Conservation (phyloP, 148 eudicot genomes). For the Spergularia bocconei region DNA sequence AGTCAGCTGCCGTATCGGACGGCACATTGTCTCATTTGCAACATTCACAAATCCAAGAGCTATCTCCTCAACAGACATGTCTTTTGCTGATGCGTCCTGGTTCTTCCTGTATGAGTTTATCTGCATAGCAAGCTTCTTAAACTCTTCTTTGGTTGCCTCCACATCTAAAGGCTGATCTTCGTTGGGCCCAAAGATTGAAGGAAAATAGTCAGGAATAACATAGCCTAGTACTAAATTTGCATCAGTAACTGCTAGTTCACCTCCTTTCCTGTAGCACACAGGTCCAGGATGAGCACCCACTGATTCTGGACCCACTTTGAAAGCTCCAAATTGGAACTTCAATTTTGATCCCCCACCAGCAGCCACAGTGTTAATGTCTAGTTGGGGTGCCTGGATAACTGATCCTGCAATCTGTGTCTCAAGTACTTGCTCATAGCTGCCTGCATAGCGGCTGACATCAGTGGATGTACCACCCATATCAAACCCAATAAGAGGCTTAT, state of each 20-base stretch:
- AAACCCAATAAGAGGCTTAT: constrained; percentile 94
- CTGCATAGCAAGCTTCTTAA: constrained; percentile 72
- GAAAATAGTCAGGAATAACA: constrained; percentile 89
- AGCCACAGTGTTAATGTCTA: constrained; percentile 95
- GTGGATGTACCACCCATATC: constrained; percentile 99
- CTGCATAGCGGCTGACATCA: constrained; percentile 97
- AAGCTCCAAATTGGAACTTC: constrained; percentile 90
- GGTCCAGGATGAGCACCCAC: constrained; percentile 99
- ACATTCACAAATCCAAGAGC: constrained; percentile 94
- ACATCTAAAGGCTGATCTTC: constrained; percentile 96
- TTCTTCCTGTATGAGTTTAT: constrained; percentile 74
- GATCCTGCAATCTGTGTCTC: constrained; percentile 99
- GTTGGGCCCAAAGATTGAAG: constrained; percentile 87
- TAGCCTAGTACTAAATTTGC: constrained; percentile 85
- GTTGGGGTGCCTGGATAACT: constrained; percentile 98
- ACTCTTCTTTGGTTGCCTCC: constrained; percentile 61
- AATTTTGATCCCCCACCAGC: constrained; percentile 98
- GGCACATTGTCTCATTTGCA: constrained; percentile 99
- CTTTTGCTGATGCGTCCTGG: constrained; percentile 65
- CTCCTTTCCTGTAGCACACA: constrained; percentile 95
- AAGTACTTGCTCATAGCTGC: constrained; percentile 84
- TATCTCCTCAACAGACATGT: constrained; percentile 90
- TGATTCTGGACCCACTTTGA: constrained; percentile 95
- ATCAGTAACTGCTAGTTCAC: constrained; percentile 93
- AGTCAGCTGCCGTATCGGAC: constrained; percentile 94